phyloP scores from a whole-genome alignment of 2,329 filamentous ascomycete species.

The Claviceps pusilla region DNA sequence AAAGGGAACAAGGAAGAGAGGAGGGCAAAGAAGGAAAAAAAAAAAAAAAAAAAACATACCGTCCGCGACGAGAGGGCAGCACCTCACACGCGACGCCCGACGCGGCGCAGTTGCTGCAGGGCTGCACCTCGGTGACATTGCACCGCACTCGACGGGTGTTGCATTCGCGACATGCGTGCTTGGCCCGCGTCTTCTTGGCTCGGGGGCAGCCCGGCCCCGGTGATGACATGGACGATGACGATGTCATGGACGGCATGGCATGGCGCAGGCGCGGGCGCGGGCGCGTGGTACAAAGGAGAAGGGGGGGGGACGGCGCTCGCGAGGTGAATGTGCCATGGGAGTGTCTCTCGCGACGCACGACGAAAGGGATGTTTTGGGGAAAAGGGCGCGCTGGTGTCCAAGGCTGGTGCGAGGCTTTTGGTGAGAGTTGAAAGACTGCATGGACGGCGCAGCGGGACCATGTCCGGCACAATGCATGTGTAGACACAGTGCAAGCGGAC shows the following conservation, averaged over 20 bases:
- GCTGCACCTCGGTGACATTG: constrained; percentile 19
- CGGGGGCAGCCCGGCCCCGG: constrained; percentile 10
- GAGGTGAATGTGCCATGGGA: background rate
- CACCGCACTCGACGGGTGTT: constrained; percentile 21
- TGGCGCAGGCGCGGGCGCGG: too few relatives aligned
- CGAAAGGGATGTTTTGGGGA: too few relatives aligned
- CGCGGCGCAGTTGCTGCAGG: constrained; percentile 18
- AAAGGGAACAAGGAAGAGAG: too few relatives aligned
- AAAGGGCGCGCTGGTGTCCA: background rate
- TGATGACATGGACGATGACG: background rate
- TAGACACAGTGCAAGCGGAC: too few relatives aligned
- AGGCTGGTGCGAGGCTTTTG: too few relatives aligned
- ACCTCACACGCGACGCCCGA: constrained; percentile 17
- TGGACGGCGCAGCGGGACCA: too few relatives aligned
- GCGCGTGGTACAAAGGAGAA: background rate
- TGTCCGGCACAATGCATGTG: too few relatives aligned
- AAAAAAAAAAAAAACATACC: constrained; percentile 9
- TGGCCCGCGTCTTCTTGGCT: constrained; percentile 21
- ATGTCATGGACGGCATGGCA: too few relatives aligned
- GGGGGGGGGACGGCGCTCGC: background rate
- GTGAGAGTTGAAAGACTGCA: too few relatives aligned
- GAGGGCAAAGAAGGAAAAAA: too few relatives aligned
- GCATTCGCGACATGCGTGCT: constrained; percentile 21
- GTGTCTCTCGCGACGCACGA: background rate
- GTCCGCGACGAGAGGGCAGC: constrained; percentile 19